phyloP scores from a whole-genome alignment of 805 yeast genomes.

The Candida montana region DNA sequence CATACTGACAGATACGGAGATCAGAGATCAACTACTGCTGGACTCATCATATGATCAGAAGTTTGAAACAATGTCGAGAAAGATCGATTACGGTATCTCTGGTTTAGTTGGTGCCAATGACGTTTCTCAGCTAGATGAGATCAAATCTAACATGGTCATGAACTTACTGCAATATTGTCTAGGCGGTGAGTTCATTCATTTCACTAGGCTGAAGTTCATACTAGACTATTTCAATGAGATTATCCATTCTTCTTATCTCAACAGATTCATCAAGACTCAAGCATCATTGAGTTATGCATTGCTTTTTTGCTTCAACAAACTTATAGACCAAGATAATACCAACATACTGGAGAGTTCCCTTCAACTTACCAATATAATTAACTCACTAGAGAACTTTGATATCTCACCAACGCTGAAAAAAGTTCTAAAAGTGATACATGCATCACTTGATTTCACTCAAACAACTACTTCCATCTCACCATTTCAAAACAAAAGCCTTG shows the following conservation, averaged over 20 bases:
- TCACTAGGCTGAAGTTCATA: slow-evolving; percentile 13
- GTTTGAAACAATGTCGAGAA: slow-evolving; percentile 22
- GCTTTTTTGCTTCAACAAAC: slow-evolving; percentile 3
- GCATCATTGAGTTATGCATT: slow-evolving; percentile 5
- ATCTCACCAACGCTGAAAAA: slow-evolving; percentile 9
- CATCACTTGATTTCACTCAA: slow-evolving; percentile 3
- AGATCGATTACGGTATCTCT: slow-evolving; percentile 16
- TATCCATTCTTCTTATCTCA: slow-evolving; percentile 5
- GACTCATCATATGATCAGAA: slow-evolving; percentile 19
- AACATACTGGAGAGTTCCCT: slow-evolving; percentile 6
- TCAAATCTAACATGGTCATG: slow-evolving; percentile 21
- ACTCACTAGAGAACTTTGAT: not conserved
- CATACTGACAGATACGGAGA: slow-evolving; percentile 18
- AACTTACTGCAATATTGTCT: slow-evolving; percentile 14
- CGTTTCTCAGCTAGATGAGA: slow-evolving; percentile 10
- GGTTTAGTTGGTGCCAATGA: slow-evolving; percentile 5
- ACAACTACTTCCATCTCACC: slow-evolving; percentile 4
- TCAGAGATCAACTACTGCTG: slow-evolving; percentile 18
- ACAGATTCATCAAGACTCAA: slow-evolving; percentile 5
- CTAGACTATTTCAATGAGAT: slow-evolving; percentile 11
- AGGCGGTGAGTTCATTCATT: slow-evolving; percentile 11
- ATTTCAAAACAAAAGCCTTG: slow-evolving; percentile 16
- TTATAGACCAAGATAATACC: not conserved
- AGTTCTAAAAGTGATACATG: slow-evolving; percentile 9
- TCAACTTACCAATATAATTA: slow-evolving; percentile 9